These are phyloP conservation scores for Lippia alba DNA, from an alignment of 305 asterid genomes.

Conservation along the genomic window DNA sequence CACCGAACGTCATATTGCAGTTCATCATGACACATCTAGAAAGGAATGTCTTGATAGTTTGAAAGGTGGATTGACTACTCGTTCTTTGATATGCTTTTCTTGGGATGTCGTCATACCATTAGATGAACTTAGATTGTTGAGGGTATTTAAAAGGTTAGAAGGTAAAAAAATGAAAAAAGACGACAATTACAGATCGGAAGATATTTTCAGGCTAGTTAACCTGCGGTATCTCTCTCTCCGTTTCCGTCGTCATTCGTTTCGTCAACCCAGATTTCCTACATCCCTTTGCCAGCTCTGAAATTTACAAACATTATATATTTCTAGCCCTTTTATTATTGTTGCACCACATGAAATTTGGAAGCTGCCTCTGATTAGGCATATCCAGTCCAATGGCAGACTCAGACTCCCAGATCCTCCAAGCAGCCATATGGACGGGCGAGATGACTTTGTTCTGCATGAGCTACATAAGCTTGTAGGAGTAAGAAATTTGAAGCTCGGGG, in stretches of 20 bases:
- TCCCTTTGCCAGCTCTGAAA: constrained; percentile 11
- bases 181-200: too few relatives aligned
- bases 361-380: too few relatives aligned
- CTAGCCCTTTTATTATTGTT: background rate
- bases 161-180: too few relatives aligned
- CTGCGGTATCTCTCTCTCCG: background rate
- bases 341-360: too few relatives aligned
- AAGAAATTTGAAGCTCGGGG: too few relatives aligned
- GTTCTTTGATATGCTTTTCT: background rate
- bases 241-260: too few relatives aligned
- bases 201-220: too few relatives aligned
- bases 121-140: background rate
- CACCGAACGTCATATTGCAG: constrained; percentile 19
- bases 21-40: background rate
- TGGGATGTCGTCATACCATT: background rate
- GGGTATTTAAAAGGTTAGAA: background rate
- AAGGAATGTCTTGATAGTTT: background rate
- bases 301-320: constrained; percentile 7
- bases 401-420: too few relatives aligned
- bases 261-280: background rate
- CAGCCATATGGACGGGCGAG: too few relatives aligned
- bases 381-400: too few relatives aligned
- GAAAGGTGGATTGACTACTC: background rate
- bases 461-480: too few relatives aligned
- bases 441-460: too few relatives aligned